These are phyloP conservation scores for Ocimum tenuiflorum DNA, from an alignment of 257 asterid species.

Conservation along the genomic window DNA sequence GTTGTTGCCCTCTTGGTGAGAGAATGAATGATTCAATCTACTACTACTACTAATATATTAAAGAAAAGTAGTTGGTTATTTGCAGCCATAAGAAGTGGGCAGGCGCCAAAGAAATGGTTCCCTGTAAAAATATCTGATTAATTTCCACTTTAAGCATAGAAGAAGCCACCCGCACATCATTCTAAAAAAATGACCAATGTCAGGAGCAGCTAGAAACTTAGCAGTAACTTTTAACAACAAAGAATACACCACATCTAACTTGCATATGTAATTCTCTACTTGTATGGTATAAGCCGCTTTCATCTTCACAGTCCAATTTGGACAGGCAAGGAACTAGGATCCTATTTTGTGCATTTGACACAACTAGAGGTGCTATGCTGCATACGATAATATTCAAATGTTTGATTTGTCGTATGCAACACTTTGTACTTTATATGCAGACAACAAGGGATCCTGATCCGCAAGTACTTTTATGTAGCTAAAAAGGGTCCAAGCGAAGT, in stretches of 20 bases:
- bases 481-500: slow-evolving; percentile 46
- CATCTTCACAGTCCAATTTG: no score
- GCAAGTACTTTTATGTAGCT: slow-evolving; percentile 2
- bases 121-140: not conserved
- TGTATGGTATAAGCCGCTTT: not conserved
- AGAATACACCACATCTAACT: not conserved
- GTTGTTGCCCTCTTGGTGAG: no score
- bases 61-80: no score
- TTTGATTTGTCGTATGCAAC: no score
- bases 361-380: not conserved
- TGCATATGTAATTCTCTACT: not conserved
- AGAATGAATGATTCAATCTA: no score
- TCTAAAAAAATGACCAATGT: not conserved
- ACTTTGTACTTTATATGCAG: no score
- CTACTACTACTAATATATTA: no score
- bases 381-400: no score
- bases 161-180: not conserved
- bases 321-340: no score
- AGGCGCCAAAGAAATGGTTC: not conserved
- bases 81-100: not conserved
- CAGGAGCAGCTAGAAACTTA: not conserved
- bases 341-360: no score
- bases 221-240: not conserved
- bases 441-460: no score
- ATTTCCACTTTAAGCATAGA: not conserved